Conservation (phyloP, 2,329 filamentous ascomycete genomes). For the Ceratocystis colombiana region DNA sequence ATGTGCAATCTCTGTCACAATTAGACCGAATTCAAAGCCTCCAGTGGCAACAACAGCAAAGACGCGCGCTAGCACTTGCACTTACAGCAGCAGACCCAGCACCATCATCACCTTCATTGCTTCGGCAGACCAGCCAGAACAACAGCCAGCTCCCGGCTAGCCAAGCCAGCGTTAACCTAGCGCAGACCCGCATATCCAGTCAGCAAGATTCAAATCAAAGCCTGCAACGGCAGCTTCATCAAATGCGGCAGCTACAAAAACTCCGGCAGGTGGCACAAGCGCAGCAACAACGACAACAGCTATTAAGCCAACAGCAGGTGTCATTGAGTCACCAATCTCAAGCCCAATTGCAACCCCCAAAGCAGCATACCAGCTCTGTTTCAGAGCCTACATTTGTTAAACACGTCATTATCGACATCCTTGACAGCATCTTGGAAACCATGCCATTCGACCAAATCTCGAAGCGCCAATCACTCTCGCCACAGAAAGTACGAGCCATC, state of each 20-base stretch:
- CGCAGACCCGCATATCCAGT: background rate
- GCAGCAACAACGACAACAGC: constrained; percentile 2
- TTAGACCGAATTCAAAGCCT: background rate
- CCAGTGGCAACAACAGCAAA: background rate
- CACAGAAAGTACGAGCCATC: constrained; percentile 39
- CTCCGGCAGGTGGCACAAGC: background rate
- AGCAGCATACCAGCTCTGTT: background rate
- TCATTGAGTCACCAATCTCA: background rate
- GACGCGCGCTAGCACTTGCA: constrained; percentile 1
- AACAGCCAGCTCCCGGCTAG: background rate
- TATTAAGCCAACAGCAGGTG: background rate
- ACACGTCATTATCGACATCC: constrained; percentile 40
- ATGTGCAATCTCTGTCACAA: background rate
- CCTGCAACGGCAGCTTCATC: background rate
- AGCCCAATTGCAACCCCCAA: background rate
- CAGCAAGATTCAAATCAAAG: background rate
- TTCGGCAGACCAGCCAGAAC: background rate
- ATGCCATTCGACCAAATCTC: constrained; percentile 41
- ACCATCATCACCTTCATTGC: background rate
- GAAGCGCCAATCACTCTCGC: constrained; percentile 36
- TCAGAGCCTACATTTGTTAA: constrained; percentile 28
- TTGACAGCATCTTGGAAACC: constrained; percentile 39
- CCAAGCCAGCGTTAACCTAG: background rate
- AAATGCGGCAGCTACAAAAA: background rate
- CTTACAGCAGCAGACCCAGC: background rate